These are phyloP conservation scores for Phlegmacium glaucopus DNA, from an alignment of 768 basidiomycete species.

Conservation along the genomic window DNA sequence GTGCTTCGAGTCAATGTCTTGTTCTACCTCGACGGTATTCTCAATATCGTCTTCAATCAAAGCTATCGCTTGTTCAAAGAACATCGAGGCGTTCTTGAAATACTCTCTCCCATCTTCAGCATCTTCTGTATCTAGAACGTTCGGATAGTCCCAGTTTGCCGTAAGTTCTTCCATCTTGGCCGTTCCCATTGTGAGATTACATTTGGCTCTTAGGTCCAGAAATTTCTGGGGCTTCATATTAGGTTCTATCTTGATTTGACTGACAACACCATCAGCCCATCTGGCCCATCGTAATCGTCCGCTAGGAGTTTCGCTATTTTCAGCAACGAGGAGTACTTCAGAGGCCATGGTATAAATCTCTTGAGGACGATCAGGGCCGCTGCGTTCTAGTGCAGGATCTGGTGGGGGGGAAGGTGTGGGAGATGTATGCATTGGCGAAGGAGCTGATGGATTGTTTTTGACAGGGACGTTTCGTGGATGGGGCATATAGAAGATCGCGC, in stretches of 20 bases:
- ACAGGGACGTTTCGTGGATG: slow-evolving; percentile 29
- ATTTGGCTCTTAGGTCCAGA: too few relatives aligned
- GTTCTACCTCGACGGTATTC: not conserved
- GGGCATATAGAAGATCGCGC: slow-evolving; percentile 73
- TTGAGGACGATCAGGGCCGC: slow-evolving; percentile 38
- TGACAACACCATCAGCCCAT: slow-evolving; percentile 60
- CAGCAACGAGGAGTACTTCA: slow-evolving; percentile 57
- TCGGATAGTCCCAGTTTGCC: too few relatives aligned
- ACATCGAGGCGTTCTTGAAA: too few relatives aligned
- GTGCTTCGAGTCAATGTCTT: not conserved
- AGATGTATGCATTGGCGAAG: slow-evolving; percentile 3
- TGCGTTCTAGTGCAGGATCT: slow-evolving; percentile 9
- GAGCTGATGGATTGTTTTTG: not conserved
- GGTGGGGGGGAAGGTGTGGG: slow-evolving; percentile 6
- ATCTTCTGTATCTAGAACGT: too few relatives aligned
- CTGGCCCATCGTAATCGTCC: slow-evolving; percentile 54
- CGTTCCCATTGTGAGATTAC: too few relatives aligned
- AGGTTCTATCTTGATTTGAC: slow-evolving; percentile 62
- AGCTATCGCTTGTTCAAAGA: too few relatives aligned
- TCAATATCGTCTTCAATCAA: not conserved
- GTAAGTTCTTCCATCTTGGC: too few relatives aligned
- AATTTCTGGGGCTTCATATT: slow-evolving; percentile 31
- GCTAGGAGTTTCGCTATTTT: slow-evolving; percentile 42
- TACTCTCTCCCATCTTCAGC: too few relatives aligned
- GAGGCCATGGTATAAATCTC: slow-evolving; percentile 62